Evolutionary conservation across 179 eudicot genomes (phyloP).

Genomic region (Silene coronaria): DNA sequence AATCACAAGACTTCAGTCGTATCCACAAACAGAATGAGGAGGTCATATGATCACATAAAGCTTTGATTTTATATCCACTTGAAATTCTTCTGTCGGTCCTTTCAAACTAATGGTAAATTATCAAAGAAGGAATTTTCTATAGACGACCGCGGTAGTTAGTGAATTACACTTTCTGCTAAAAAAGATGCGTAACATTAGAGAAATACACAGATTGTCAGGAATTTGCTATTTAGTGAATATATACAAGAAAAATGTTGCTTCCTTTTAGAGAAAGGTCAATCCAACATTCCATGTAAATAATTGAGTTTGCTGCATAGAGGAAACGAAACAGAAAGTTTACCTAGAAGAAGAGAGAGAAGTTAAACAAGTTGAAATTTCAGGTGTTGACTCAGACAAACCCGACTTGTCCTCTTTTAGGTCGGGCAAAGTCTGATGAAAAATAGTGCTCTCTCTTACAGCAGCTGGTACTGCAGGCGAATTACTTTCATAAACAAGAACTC

Average conservation of each 20-base stretch:
- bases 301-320: background rate
- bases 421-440: slow-evolving; percentile 37
- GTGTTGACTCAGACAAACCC: slow-evolving; percentile 62
- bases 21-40: background rate
- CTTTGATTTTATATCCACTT: background rate
- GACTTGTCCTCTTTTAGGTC: slow-evolving; percentile 36
- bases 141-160: slow-evolving; percentile 1
- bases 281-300: background rate
- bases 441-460: slow-evolving; percentile 29
- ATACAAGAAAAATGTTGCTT: background rate
- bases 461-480: slow-evolving; percentile 45
- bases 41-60: background rate
- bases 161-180: background rate
- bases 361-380: slow-evolving; percentile 62
- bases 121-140: background rate
- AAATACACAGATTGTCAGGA: background rate
- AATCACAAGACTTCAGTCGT: background rate
- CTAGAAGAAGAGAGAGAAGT: slow-evolving; percentile 53
- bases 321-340: slow-evolving; percentile 29
- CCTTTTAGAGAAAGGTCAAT: background rate
- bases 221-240: slow-evolving; percentile 4
- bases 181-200: background rate
- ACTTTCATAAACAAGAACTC: slow-evolving; percentile 61
- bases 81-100: background rate
- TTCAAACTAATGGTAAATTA: background rate